Base-by-base conservation (phyloP, 208 protist species). In the Novymonas esmeraldas region DNA sequence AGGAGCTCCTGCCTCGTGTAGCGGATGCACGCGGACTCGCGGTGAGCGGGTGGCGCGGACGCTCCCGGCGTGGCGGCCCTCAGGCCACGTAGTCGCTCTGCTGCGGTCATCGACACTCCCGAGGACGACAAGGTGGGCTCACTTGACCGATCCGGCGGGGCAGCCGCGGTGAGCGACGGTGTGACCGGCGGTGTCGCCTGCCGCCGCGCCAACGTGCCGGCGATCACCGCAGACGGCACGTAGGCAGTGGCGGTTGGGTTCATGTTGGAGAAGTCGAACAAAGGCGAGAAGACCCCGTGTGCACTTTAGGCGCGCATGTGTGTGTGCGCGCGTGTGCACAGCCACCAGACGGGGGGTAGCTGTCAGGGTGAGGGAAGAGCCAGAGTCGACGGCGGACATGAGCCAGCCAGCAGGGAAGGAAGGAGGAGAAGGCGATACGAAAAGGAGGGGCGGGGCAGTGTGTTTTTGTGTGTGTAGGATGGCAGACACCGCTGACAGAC, bases 1-100 rank as follows among this genome's bases (percentile, higher is more conserved):
- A 81, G 34, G 50, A 92, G 63, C 51, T 79, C 36, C n/a, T 60
- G 77, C 38, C 55, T 61, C 20, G 70, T 76, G 64, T 89, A 90
- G 45, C 73, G 64, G 26, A 70, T 52, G 14, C 31, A 14, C 1
- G 2, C 3, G 0, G 4, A 38, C 9, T 13, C 33, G 14, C 36
- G 45, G 42, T 16, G 14, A 20, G 10, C 18, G 18, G 10, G 20
- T 2, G 11, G 42, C 6, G 34, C 10, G 38, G 52, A 22, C 2
- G n/a, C n/a, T n/a, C n/a, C n/a, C n/a, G n/a, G n/a, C n/a, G n/a
- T n/a, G n/a, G n/a, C n/a, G n/a, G n/a, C 34, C 61, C 52, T 48
- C 54, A 66, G 50, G 24, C 50, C 39, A 2, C 72, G 78, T 38
- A 83, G 55, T 0, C 74, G 71, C 38, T 83, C 73, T 14, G 78